A percentile compares a stretch with the other conserved stretches of the same genome.
These are phyloP conservation scores for Suillus discolor DNA, from an alignment of 768 basidiomycete species.

Conservation along the genomic window DNA sequence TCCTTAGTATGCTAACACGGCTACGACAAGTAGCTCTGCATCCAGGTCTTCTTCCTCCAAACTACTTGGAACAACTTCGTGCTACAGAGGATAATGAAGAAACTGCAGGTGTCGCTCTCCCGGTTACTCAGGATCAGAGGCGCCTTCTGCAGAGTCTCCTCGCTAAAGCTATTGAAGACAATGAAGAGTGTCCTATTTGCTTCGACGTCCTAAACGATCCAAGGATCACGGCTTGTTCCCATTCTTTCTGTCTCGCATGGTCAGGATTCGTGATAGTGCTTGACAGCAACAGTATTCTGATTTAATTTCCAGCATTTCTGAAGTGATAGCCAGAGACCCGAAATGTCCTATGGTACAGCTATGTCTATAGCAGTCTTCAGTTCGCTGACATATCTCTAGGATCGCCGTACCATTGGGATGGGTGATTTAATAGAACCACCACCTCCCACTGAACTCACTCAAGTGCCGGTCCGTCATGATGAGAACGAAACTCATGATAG, in stretches of 20 bases:
- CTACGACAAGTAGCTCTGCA: constrained; percentile 83
- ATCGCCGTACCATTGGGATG: constrained; percentile 62
- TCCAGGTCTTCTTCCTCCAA: constrained; percentile 69
- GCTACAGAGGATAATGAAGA: constrained; percentile 29
- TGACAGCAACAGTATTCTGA: constrained; percentile 7
- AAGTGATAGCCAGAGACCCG: constrained; percentile 69
- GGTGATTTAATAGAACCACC: constrained; percentile 63
- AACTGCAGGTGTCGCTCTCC: constrained; percentile 26
- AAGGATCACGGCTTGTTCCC: constrained; percentile 73
- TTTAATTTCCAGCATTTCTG: constrained; percentile 49
- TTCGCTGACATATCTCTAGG: constrained; percentile 43
- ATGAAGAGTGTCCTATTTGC: constrained; percentile 82
- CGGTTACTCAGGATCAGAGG: constrained; percentile 57
- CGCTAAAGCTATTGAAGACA: constrained; percentile 73
- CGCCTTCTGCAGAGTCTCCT: constrained; percentile 58
- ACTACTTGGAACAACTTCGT: constrained; percentile 69
- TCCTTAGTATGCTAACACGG: constrained; percentile 83
- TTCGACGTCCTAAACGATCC: constrained; percentile 62
- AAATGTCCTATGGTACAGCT: constrained; percentile 76
- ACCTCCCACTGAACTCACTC: constrained; percentile 70
- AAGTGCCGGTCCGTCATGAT: constrained; percentile 44
- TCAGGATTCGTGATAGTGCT: constrained; percentile 29
- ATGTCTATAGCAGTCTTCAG: background rate
- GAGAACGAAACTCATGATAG: constrained; percentile 42
- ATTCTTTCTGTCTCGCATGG: constrained; percentile 76